Conservation (phyloP, 257 asterid genomes). For the Nicotiana knightiana region DNA sequence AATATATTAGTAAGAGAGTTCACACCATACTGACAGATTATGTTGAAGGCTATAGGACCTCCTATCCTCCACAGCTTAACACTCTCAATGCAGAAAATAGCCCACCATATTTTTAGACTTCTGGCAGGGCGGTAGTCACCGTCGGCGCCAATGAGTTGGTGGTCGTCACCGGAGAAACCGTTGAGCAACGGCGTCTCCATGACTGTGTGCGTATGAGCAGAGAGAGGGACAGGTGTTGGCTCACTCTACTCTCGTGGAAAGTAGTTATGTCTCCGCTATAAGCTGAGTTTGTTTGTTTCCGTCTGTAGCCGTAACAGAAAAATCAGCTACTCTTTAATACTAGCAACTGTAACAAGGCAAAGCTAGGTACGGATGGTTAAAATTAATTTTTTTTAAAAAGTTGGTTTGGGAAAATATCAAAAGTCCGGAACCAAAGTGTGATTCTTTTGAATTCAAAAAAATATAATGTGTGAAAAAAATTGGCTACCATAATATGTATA, state of each 20-base stretch:
- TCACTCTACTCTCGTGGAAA: not conserved
- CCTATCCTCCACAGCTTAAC: slow-evolving; percentile 57
- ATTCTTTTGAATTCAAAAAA: too few relatives aligned
- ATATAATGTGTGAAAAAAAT: too few relatives aligned
- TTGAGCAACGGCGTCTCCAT: slow-evolving; percentile 54
- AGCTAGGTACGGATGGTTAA: too few relatives aligned
- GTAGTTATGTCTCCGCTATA: not conserved
- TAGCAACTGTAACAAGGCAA: too few relatives aligned
- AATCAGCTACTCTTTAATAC: not conserved
- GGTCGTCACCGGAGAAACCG: slow-evolving; percentile 14
- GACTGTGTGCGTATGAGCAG: not conserved
- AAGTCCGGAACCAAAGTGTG: too few relatives aligned
- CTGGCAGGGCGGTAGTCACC: slow-evolving; percentile 55
- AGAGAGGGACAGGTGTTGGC: not conserved
- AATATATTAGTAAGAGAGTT: slow-evolving; percentile 43
- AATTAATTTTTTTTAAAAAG: too few relatives aligned
- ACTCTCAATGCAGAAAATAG: slow-evolving; percentile 48
- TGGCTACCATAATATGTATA: too few relatives aligned
- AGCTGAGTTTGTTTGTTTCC: not conserved
- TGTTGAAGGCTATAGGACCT: slow-evolving; percentile 67
- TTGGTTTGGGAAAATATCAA: too few relatives aligned
- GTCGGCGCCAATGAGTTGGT: slow-evolving; percentile 32
- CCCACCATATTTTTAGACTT: slow-evolving; percentile 38
- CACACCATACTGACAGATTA: slow-evolving; percentile 50
- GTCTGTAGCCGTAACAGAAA: not conserved